Evolutionary conservation across 345 rosid species (phyloP).

Genomic region (Populus pruinosa): DNA sequence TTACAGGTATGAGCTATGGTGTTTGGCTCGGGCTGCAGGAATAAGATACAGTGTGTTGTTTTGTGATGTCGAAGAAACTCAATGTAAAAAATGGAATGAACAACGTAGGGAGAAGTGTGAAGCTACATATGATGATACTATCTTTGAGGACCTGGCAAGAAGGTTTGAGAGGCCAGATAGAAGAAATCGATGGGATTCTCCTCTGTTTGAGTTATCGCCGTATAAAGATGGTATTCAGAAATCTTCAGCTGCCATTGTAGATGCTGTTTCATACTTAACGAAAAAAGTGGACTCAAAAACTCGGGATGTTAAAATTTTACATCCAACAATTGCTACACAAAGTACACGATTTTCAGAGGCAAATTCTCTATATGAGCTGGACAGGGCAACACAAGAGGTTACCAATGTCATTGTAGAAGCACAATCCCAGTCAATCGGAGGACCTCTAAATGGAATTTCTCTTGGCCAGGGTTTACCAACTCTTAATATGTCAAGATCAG

Average conservation of each 20-base stretch:
- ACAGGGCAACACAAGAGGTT: constrained; percentile 85
- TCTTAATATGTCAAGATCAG: constrained; percentile 55
- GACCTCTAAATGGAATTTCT: constrained; percentile 54
- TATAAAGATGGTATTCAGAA: constrained; percentile 50
- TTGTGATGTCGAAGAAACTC: constrained; percentile 63
- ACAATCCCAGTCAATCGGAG: constrained; percentile 70
- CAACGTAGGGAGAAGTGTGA: constrained; percentile 63
- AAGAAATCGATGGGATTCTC: constrained; percentile 96
- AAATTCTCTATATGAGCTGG: constrained; percentile 80
- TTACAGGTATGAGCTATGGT: constrained; percentile 91
- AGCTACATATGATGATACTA: constrained; percentile 51
- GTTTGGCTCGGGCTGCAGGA: constrained; percentile 89
- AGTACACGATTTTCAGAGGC: constrained; percentile 60
- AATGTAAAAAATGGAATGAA: constrained; percentile 75
- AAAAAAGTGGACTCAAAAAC: constrained; percentile 67
- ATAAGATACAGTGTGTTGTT: constrained; percentile 75
- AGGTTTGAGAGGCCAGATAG: constrained; percentile 92
- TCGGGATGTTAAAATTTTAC: constrained; percentile 72
- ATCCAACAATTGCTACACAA: constrained; percentile 95
- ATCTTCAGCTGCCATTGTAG: constrained; percentile 55
- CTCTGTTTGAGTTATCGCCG: constrained; percentile 76
- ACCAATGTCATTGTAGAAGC: constrained; percentile 69
- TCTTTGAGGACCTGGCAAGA: constrained; percentile 74
- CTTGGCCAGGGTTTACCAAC: constrained; percentile 59
- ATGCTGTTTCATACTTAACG: constrained; percentile 77